Base-by-base conservation (phyloP, 768 basidiomycete species). In the Udeniomyces megalosporus region DNA sequence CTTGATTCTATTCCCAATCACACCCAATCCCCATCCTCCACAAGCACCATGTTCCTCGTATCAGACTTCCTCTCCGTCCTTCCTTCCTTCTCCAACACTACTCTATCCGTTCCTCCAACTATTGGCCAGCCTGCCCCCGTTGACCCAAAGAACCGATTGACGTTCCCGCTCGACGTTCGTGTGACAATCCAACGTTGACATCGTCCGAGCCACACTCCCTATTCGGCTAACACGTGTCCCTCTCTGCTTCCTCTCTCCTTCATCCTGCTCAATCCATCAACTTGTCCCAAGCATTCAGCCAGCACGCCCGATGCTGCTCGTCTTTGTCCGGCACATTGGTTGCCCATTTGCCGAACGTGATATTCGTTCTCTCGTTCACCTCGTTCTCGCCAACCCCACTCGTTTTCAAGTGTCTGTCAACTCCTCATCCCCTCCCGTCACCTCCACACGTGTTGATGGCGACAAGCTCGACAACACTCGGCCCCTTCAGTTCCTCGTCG, bases 271-370 rank as follows among this genome's bases (percentile, higher is more conserved):
- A n/a, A n/a, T 20, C 35, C 2, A 4, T 31, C 26, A 22, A 11
- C 35, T 57, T 57, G n/a, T 29, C n/a, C n/a, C n/a, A n/a, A n/a
- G 34, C 12, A 11, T 3, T 20, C 4, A 63, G 62, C 62, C 62
- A 15, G 38, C 62, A 5, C 62, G 62, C 0, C 56, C 62, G 15
- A 35, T 63, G 8, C 29, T 58, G 22, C 50, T 63, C 42, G 38
- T 63, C 14, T 58, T 63, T 26, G 46, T 51, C 3, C 55, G 62
- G 0, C 62, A 63, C 49, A 38, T 50, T 0, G 63, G 63, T 20
- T 65, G 63, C 24, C 63, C 63, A 0, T 65, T 65, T 12, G 63
- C 63, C 17, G 63, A 65, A 42, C 22, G 53, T 6, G 53, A 59
- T 47, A 44, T 65, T 35, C 58, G 49, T n/a, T 24, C 20, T 2